These are phyloP conservation scores for Lecanicillium sp. DNA, from an alignment of 2,329 filamentous ascomycete species.

Conservation along the genomic window DNA sequence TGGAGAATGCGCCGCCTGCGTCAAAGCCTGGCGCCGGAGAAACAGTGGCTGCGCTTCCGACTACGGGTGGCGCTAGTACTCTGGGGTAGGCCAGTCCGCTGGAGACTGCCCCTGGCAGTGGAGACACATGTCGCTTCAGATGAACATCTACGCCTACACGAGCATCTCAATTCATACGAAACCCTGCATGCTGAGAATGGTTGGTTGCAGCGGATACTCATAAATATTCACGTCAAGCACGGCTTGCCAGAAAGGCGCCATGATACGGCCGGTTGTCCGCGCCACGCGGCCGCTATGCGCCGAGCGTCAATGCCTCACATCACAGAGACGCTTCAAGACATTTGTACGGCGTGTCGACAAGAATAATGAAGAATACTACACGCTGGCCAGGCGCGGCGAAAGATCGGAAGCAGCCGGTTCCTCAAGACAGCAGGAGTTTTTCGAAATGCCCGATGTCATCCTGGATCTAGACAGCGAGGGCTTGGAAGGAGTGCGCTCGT, in stretches of 20 bases:
- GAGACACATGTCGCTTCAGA: too few species aligned
- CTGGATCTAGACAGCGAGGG: conserved; percentile 46
- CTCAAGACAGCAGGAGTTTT: conserved; percentile 19
- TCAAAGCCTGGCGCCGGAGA: conserved; percentile 1
- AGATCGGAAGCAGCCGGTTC: conserved; percentile 1
- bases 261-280: conserved; percentile 3
- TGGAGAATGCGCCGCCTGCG: too few species aligned
- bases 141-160: too few species aligned
- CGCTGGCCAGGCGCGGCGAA: conserved; percentile 12
- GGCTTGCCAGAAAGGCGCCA: too few species aligned
- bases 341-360: conserved; percentile 11
- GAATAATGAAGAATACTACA: conserved; percentile 19
- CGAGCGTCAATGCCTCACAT: conserved; percentile 4
- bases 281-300: conserved; percentile 6
- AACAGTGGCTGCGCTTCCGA: conserved; percentile 8
- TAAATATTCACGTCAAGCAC: too few species aligned
- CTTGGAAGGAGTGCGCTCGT: conserved; percentile 33
- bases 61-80: neutral
- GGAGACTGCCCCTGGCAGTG: neutral
- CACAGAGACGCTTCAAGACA: conserved; percentile 8
- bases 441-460: conserved; percentile 33
- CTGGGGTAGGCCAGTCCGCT: conserved; percentile 1
- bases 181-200: too few species aligned
- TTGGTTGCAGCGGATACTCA: too few species aligned
- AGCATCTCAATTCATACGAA: too few species aligned